Evolutionary conservation across 129 eudicot genomes (phyloP).

Genomic region (Glebionis coronaria): DNA sequence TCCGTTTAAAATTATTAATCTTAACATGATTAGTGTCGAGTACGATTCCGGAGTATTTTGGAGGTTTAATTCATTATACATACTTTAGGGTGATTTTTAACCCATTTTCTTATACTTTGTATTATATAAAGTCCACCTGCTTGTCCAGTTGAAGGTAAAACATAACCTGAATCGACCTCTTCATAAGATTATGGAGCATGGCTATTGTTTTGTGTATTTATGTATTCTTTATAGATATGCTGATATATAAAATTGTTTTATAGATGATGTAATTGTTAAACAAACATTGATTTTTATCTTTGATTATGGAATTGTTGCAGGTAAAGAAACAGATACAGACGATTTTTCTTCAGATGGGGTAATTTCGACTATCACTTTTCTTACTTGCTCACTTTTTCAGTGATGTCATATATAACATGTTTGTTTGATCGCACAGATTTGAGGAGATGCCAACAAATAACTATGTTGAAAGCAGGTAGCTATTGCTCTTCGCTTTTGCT

Average conservation of each 20-base stretch:
- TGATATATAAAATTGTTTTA: background rate
- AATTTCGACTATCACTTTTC: conserved; percentile 21
- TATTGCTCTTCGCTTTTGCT: background rate
- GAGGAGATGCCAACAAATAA: conserved; percentile 99
- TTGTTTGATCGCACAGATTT: conserved; percentile 50
- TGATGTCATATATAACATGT: conserved; percentile 13
- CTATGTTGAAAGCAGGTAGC: conserved; percentile 95
- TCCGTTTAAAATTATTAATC: too few relatives aligned
- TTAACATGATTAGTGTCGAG: too few relatives aligned
- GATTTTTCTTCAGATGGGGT: conserved; percentile 99
- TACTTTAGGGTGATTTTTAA: too few relatives aligned
- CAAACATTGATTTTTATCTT: conserved; percentile 12
- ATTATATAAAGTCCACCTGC: too few relatives aligned
- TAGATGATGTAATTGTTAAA: conserved; percentile 9
- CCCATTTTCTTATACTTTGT: too few relatives aligned
- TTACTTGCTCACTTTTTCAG: background rate
- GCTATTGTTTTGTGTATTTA: too few relatives aligned
- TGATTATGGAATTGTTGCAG: conserved; percentile 37
- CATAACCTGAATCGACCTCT: too few relatives aligned
- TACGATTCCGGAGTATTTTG: too few relatives aligned
- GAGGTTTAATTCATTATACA: too few relatives aligned
- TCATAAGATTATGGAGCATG: too few relatives aligned
- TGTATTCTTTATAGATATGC: background rate
- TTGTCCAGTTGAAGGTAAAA: too few relatives aligned
- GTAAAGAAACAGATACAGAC: conserved; percentile 74